A percentile compares a stretch with the other conserved stretches of the same genome.
phyloP scores from a whole-genome alignment of 2,329 filamentous ascomycete genomes.

The Gyromitra esculenta region DNA sequence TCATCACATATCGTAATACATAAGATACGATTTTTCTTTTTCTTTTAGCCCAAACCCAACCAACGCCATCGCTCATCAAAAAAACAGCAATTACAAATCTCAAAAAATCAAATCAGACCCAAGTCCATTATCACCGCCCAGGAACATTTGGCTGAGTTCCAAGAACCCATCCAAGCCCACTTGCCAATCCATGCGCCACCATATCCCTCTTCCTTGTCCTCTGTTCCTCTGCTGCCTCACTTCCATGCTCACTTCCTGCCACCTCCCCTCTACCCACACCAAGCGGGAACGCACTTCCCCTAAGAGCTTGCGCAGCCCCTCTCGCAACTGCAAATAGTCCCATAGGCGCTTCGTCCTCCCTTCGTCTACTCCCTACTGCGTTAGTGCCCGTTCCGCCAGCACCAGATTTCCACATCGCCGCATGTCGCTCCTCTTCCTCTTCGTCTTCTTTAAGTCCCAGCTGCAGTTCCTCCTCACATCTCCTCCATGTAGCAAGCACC shows the following conservation, averaged over 20 bases:
- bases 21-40: constrained; percentile 3
- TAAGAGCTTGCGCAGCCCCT: constrained; percentile 64
- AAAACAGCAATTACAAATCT: constrained; percentile 21
- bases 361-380: constrained; percentile 61
- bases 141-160: constrained; percentile 64
- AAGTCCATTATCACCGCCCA: constrained; percentile 2
- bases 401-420: constrained; percentile 64
- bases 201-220: constrained; percentile 76
- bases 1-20: constrained; percentile 8
- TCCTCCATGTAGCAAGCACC: constrained; percentile 77
- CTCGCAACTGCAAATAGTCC: constrained; percentile 66
- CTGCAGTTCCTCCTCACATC: constrained; percentile 80
- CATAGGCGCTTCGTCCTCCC: constrained; percentile 64
- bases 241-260: constrained; percentile 60
- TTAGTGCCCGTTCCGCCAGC: constrained; percentile 59
- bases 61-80: constrained; percentile 32
- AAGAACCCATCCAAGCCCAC: constrained; percentile 74
- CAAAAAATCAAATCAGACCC: constrained; percentile 5
- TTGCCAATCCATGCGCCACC: constrained; percentile 72
- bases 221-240: constrained; percentile 61
- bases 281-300: constrained; percentile 64
- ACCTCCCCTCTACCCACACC: constrained; percentile 54
- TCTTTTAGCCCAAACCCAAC: constrained; percentile 19
- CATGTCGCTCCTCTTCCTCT: constrained; percentile 75
- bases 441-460: constrained; percentile 73